Evolutionary conservation across 768 basidiomycete genomes (phyloP).

Genomic region (Pulveroboletus sp.): DNA sequence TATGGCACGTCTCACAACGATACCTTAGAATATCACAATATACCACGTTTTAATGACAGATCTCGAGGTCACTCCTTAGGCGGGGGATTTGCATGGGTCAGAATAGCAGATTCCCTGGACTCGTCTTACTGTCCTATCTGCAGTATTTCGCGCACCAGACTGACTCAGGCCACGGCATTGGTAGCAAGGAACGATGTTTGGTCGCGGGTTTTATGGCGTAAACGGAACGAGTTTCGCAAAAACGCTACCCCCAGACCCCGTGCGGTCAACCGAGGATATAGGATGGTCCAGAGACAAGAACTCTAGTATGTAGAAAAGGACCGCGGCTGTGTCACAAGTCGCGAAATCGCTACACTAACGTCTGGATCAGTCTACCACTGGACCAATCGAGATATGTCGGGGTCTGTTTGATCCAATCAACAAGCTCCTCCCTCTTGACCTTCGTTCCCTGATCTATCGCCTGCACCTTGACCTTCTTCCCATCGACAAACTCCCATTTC

Average conservation of each 20-base stretch:
- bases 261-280: too few species aligned
- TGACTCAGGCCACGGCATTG: too few species aligned
- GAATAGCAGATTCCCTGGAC: too few species aligned
- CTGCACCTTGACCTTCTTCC: constrained; percentile 61
- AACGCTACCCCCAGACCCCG: too few species aligned
- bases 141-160: too few species aligned
- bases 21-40: constrained; percentile 1
- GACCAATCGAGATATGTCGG: constrained; percentile 29
- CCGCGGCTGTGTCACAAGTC: neutral
- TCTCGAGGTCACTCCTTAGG: neutral
- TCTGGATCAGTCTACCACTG: constrained; percentile 28
- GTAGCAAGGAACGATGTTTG: too few species aligned
- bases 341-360: neutral
- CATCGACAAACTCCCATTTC: constrained; percentile 69
- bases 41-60: neutral
- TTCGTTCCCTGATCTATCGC: constrained; percentile 60
- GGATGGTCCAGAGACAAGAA: too few species aligned
- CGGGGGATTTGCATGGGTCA: too few species aligned
- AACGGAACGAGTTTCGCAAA: too few species aligned
- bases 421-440: constrained; percentile 57
- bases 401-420: constrained; percentile 55
- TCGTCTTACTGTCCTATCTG: too few species aligned
- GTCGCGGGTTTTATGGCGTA: too few species aligned
- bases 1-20: neutral
- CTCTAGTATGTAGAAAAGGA: constrained; percentile 4